A percentile compares a stretch with the other conserved stretches of the same genome.
Conservation (phyloP, 805 yeast genomes). For the Nakazawaea sp. region DNA sequence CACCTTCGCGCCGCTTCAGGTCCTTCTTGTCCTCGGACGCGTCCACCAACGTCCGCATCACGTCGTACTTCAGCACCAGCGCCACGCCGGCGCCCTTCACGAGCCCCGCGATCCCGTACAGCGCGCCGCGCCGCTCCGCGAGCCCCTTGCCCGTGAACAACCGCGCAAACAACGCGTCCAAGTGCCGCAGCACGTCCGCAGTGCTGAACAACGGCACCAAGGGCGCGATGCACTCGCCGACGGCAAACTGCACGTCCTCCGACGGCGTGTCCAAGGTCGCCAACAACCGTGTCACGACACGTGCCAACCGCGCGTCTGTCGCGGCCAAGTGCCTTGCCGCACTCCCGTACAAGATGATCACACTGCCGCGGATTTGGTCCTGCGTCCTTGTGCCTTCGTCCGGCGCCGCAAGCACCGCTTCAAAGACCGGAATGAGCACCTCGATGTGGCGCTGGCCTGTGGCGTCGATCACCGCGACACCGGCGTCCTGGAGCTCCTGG, state of each 20-base stretch:
- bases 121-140: constrained; percentile 82
- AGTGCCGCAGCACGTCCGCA: constrained; percentile 41
- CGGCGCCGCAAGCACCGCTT: constrained; percentile 48
- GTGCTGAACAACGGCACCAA: constrained; percentile 51
- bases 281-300: constrained; percentile 63
- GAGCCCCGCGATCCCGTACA: constrained; percentile 92
- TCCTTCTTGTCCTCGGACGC: constrained; percentile 87
- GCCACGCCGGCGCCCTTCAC: constrained; percentile 86
- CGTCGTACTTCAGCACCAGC: constrained; percentile 67
- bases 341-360: constrained; percentile 84
- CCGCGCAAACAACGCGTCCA: constrained; percentile 52
- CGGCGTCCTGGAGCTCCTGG: constrained; percentile 86
- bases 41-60: constrained; percentile 66
- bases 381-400: constrained; percentile 40
- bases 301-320: constrained; percentile 57
- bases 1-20: constrained; percentile 74
- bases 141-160: constrained; percentile 44
- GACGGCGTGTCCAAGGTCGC: constrained; percentile 80
- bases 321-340: constrained; percentile 76
- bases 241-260: constrained; percentile 83
- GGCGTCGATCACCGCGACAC: constrained; percentile 57
- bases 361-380: constrained; percentile 67
- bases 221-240: constrained; percentile 81
- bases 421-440: constrained; percentile 74
- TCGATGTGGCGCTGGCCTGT: constrained; percentile 71